A percentile compares a stretch with the other conserved stretches of the same genome.
These are phyloP conservation scores for Epichloe aotearoae DNA, from an alignment of 2,329 filamentous ascomycete genomes.

Conservation along the genomic window DNA sequence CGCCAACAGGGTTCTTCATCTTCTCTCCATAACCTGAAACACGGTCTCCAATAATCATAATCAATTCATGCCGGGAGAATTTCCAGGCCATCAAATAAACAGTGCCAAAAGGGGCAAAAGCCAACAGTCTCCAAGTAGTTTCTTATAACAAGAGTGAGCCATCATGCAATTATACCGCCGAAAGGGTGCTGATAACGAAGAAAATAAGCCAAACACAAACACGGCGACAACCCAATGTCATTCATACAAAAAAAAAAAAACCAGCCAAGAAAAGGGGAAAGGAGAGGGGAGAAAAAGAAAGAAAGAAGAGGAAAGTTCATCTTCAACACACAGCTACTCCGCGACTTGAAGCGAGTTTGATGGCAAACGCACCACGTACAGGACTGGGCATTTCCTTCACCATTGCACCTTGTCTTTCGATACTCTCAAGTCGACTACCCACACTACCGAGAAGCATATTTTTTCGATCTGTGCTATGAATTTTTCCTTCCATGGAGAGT, in stretches of 20 bases:
- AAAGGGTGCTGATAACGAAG: background rate
- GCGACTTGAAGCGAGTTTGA: background rate
- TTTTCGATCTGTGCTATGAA: constrained; percentile 13
- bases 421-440: constrained; percentile 1
- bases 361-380: constrained; percentile 5
- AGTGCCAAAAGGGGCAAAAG: background rate
- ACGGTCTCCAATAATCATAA: background rate
- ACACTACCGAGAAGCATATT: constrained; percentile 1
- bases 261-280: background rate
- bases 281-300: background rate
- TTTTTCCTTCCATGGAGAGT: constrained; percentile 24
- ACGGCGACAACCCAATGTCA: background rate
- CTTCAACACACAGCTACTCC: constrained; percentile 1
- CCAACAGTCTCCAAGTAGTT: constrained; percentile 1
- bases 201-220: background rate
- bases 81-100: background rate
- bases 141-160: background rate
- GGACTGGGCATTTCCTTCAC: constrained; percentile 5
- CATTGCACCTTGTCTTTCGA: constrained; percentile 11
- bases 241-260: background rate
- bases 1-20: background rate
- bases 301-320: background rate
- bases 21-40: background rate
- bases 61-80: background rate
- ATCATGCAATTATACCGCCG: background rate